Base-by-base conservation (phyloP, 1,284 basidiomycete species). In the Boletus sp. region DNA sequence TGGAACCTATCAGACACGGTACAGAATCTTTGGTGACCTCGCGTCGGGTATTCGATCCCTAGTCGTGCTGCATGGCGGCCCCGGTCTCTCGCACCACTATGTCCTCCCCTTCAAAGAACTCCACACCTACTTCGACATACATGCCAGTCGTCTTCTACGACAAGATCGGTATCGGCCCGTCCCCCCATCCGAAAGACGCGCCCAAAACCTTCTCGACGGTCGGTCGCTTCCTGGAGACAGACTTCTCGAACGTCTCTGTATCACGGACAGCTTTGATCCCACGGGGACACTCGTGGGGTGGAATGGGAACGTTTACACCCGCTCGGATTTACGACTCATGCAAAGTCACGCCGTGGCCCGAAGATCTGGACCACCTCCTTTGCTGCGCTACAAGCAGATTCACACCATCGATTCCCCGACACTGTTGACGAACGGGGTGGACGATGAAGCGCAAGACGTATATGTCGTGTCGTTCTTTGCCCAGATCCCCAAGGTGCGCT, bases 221-320 rank as follows among this genome's bases (percentile, higher is more conserved):
- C 14, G 9, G 33, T 16, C 14, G 32, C 10, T 41, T 41, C 20
- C 17, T 42, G 41, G 41, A 42, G n/a, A n/a, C n/a, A n/a, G n/a
- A n/a, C n/a, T n/a, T 0, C 51, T 77, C 10, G 22, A 47, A 5
- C 59, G 72, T 41, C 59, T 78, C 2, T 59, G 61, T 0, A 68
- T 77, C 35, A 35, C 58, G 20, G 55, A 64, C 13, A 52, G 68
- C 29, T 77, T 69, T 53, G 68, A 69, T 52, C 50, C 77, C 3
- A 52, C n/a, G 72, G 14, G 76, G 76, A 0, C 75, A 78, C 41
- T 77, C 73, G 16, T 77, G 73, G 72, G 77, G 77, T 14, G 74
- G 67, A 8, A 77, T 77, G 65, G n/a, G n/a, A n/a, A n/a, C n/a
- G n/a, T n/a, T n/a, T n/a, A n/a, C n/a, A n/a, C n/a, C n/a, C n/a